phyloP scores from a whole-genome alignment of 306 rosid species.

The Aeschynomene evenia region DNA sequence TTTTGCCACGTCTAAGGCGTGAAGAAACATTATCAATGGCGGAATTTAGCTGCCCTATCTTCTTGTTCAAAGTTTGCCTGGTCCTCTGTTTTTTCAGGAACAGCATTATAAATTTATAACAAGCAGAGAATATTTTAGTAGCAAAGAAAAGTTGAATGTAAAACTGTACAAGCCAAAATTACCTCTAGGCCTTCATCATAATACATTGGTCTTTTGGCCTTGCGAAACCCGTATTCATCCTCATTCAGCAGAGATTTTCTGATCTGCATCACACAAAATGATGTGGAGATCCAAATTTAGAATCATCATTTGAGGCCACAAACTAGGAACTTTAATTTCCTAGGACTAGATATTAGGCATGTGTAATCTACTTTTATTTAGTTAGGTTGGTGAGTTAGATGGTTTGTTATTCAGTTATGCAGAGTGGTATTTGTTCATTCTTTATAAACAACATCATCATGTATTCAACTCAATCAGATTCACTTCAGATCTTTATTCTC shows the following conservation, averaged over 20 bases:
- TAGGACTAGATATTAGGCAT: not conserved
- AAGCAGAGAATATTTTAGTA: not conserved
- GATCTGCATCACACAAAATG: constrained; percentile 53
- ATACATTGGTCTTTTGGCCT: constrained; percentile 79
- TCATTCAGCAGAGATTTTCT: constrained; percentile 80
- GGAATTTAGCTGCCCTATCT: constrained; percentile 82
- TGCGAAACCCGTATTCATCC: constrained; percentile 84
- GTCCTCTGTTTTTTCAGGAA: constrained; percentile 64
- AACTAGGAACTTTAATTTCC: constrained; percentile 5
- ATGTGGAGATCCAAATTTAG: constrained; percentile 22
- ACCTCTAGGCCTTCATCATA: constrained; percentile 96
- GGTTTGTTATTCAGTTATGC: too few relatives aligned
- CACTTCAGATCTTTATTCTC: too few relatives aligned
- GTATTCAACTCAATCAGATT: too few relatives aligned
- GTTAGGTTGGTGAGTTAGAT: too few relatives aligned
- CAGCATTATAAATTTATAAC: not conserved
- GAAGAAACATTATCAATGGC: constrained; percentile 96
- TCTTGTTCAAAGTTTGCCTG: constrained; percentile 73
- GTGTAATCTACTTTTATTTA: too few relatives aligned
- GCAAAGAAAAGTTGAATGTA: not conserved
- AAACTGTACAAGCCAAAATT: constrained; percentile 10
- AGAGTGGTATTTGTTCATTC: too few relatives aligned
- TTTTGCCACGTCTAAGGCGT: constrained; percentile 83
- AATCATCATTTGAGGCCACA: not conserved
- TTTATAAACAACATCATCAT: too few relatives aligned